Percentiles rank a stretch among this genome's conserved stretches.
These are phyloP conservation scores for Chaetomidium leptoderma DNA, from an alignment of 495 filamentous ascomycete species.

Conservation along the genomic window DNA sequence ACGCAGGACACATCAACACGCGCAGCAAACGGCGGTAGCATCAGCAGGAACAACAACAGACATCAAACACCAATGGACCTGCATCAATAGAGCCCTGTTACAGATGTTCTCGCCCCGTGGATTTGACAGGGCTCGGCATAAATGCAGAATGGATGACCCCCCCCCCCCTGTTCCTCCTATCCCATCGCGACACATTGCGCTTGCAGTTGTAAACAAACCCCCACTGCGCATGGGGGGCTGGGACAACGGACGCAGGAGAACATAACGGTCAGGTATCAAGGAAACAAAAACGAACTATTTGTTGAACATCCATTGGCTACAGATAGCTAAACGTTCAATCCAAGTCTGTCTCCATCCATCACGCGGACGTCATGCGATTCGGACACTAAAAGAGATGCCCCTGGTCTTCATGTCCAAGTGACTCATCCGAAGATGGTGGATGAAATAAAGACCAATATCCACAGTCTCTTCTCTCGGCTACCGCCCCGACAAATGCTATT, in stretches of 20 bases:
- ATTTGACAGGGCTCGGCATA: background rate
- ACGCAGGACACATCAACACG: background rate
- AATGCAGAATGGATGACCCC: too few relatives aligned
- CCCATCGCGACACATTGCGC: background rate
- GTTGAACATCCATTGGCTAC: background rate
- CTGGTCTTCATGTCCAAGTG: too few relatives aligned
- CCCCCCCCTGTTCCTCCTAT: slow-evolving; percentile 11
- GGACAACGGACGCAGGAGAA: background rate
- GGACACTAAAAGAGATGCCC: too few relatives aligned
- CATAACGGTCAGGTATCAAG: background rate
- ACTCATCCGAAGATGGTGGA: background rate
- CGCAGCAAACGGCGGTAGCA: too few relatives aligned
- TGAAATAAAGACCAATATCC: background rate
- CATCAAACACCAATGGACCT: slow-evolving; percentile 1
- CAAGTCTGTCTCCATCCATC: too few relatives aligned
- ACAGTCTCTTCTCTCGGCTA: background rate
- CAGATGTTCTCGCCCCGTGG: background rate
- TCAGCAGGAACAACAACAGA: slow-evolving; percentile 1
- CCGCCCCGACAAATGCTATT: background rate
- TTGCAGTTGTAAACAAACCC: slow-evolving; percentile 8
- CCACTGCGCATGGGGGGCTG: background rate
- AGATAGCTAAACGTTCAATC: too few relatives aligned
- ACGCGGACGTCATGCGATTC: background rate
- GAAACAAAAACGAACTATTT: background rate
- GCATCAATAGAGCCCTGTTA: background rate